Evolutionary conservation across 129 eudicot genomes (phyloP), one percentile per base, ranked within the genome.

Genomic region (Heracleum sosnowskyi): DNA sequence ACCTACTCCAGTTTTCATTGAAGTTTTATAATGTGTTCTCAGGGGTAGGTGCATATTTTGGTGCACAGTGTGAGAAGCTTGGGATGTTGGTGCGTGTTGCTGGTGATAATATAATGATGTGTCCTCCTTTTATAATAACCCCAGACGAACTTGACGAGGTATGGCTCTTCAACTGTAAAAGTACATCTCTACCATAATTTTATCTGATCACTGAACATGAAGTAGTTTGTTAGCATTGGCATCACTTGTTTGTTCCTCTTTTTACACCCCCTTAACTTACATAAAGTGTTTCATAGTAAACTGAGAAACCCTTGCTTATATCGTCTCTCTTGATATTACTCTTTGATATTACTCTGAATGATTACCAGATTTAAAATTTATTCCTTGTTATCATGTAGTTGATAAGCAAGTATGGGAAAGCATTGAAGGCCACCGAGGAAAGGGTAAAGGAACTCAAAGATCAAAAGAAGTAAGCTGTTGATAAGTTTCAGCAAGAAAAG

Each of bases 1-100:
- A 60, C 33, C 33, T 37, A 5, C 68, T 26, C 34, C 34, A 60
- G 16, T 60, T 60, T 35, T 70, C 36, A 69, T 57, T 15, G 26
- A 73, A 70, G 26, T 28, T 37, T 13, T 13, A 33, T 73, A 74
- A 81, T 64, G 16, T 71, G 24, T 29, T 77, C 42, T 78, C 87
- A 95, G 98, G 92, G 37, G 34, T 95, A 29, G 97, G 90, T 13
- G 90, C 98, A 85, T 95, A 90, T 85, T 95, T 95, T 79, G 97
- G 93, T 79, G 90, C 90, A 69, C 91, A 88, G 73, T 95, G 98
- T 81, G 86, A 91, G 92, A 95, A 95, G 82, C 78, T 87, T 42
- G 98, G 98, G 45, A 95, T 95, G 98, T 73, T 95, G 79, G 97
- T 91, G 18, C 97, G 98, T 46, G 96, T 95, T 74, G 90, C 96